Conservation (phyloP, 805 yeast genomes). For the Candida namnaoensis region DNA sequence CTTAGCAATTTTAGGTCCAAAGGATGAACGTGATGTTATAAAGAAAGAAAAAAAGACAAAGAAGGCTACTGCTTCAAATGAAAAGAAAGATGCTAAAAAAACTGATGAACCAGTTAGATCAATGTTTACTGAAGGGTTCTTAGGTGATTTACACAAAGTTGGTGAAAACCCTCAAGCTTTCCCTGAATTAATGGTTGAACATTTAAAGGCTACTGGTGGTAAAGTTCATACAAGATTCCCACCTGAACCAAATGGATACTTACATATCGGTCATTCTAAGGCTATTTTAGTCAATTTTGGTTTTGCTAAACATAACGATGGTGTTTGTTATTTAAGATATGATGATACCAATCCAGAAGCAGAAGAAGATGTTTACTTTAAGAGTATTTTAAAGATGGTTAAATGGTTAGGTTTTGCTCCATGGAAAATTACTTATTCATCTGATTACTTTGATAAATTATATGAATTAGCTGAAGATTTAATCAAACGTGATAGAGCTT, state of each 20-base stretch:
- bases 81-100: constrained; percentile 13
- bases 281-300: constrained; percentile 98
- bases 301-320: constrained; percentile 81
- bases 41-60: constrained; percentile 68
- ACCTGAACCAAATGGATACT: constrained; percentile 96
- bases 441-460: constrained; percentile 87
- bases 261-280: constrained; percentile 96
- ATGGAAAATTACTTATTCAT: constrained; percentile 90
- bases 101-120: constrained; percentile 33
- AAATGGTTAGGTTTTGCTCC: constrained; percentile 94
- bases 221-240: constrained; percentile 92
- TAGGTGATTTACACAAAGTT: constrained; percentile 90
- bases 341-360: constrained; percentile 99
- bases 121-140: constrained; percentile 92
- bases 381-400: constrained; percentile 75
- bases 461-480: constrained; percentile 84
- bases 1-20: constrained; percentile 77
- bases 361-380: constrained; percentile 87
- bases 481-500: constrained; percentile 65
- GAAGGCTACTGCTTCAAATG: constrained; percentile 19
- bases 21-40: constrained; percentile 85
- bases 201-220: constrained; percentile 70
- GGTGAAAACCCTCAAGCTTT: constrained; percentile 91
- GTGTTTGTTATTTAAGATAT: constrained; percentile 84
- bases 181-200: constrained; percentile 79